Percentiles rank a stretch among this genome's conserved stretches.
These are phyloP conservation scores for Escallonia rubra DNA, from an alignment of 129 eudicot species.

Conservation along the genomic window DNA sequence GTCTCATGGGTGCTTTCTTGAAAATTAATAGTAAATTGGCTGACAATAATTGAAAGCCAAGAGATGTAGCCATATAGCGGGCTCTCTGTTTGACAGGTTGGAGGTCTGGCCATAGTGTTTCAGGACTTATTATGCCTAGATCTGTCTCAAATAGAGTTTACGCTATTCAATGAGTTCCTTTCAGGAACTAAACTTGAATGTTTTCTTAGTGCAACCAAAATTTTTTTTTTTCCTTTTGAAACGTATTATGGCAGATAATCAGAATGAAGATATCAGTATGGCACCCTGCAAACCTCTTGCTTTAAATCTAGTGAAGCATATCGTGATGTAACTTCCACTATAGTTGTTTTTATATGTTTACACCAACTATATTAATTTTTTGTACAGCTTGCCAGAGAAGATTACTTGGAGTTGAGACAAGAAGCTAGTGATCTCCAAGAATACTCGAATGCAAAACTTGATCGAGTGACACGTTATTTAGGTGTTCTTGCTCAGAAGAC, in stretches of 20 bases:
- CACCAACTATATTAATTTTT: slow-evolving; percentile 9
- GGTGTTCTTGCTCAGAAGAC: slow-evolving; percentile 95
- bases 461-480: slow-evolving; percentile 79
- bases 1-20: too few species aligned
- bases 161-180: not conserved
- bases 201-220: not conserved
- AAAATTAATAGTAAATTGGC: too few species aligned
- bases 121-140: too few species aligned
- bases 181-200: slow-evolving; percentile 6
- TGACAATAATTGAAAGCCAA: too few species aligned
- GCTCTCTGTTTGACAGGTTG: too few species aligned
- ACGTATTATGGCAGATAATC: not conserved
- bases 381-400: slow-evolving; percentile 87
- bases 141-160: too few species aligned
- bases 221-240: slow-evolving; percentile 6
- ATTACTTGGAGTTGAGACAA: slow-evolving; percentile 79
- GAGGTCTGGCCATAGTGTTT: too few species aligned
- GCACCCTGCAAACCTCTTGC: too few species aligned
- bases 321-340: not conserved
- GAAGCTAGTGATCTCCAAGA: slow-evolving; percentile 91
- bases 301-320: too few species aligned
- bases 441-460: slow-evolving; percentile 90
- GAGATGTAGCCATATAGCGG: too few species aligned
- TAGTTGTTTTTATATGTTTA: slow-evolving; percentile 11
- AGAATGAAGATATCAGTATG: too few species aligned